Base-by-base conservation (phyloP, 179 eudicot genomes). In the Corrigiola litoralis region DNA sequence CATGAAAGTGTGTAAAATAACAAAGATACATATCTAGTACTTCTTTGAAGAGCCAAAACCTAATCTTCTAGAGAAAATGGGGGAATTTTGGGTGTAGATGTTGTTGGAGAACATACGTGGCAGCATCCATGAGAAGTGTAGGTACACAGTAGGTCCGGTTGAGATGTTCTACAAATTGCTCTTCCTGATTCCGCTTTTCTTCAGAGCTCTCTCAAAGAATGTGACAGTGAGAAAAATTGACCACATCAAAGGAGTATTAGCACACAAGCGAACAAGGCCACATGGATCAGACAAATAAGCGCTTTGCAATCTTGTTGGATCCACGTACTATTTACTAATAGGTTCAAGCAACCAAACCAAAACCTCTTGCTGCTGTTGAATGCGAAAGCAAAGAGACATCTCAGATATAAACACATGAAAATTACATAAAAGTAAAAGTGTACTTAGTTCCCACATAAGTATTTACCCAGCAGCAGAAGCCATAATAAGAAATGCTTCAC, bases 311-410 rank as follows among this genome's bases (percentile, higher is more conserved):
- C 95, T 62, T 71, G 74, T 75, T 81, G 88, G 65, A 75, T 82
- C 99, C 99, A n/a, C n/a, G n/a, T n/a, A 94, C 79, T 88, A 88
- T 67, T 75, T 82, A 73, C 91, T 88, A 79, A 90, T 73, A 75
- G 99, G 99, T 79, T 94, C 97, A 63, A 94, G 99, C 75, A 94
- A 83, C 97, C 97, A 94, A 31, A 80, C 83, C 78, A 94, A 82
- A 73, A 84, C 99, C 75, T 94, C 96, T 80, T 90, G 96, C 87
- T 94, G 99, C 74, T 90, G 96, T 63, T 94, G 96, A 83, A 80
- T 69, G 50, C 99, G 90, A 71, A 59, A 78, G 56, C 63, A 61
- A 54, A 41, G 65, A 72, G 23, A 61, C 48, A 65, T 13, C 28
- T 48, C 11, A 0, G 23, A 16, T 29, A 50, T 61, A 32, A 25